Percentiles rank a stretch among this genome's conserved stretches.
phyloP scores from a whole-genome alignment of 148 eudicot genomes.

The Fagopyrum esculentum region DNA sequence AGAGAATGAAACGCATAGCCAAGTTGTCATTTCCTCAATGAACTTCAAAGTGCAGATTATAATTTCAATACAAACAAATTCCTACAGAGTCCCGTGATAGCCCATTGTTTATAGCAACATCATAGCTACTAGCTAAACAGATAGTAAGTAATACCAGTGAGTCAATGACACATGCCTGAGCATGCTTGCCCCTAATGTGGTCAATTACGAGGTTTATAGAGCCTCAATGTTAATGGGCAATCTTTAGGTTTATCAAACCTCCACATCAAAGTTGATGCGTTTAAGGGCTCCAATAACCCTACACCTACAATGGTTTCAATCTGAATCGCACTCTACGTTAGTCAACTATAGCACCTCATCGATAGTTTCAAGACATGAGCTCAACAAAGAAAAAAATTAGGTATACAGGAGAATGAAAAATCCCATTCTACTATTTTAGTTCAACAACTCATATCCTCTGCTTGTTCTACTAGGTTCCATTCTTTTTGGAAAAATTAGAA shows the following conservation, averaged over 20 bases:
- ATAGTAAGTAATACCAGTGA: background rate
- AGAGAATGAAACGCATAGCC: background rate
- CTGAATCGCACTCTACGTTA: background rate
- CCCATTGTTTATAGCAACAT: background rate
- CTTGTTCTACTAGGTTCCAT: background rate
- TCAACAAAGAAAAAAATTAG: background rate
- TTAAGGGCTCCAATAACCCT: background rate
- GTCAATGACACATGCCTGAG: background rate
- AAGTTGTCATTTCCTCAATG: background rate
- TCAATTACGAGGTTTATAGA: background rate
- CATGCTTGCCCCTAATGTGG: background rate
- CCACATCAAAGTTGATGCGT: background rate
- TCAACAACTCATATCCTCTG: background rate
- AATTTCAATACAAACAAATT: background rate
- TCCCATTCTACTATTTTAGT: background rate
- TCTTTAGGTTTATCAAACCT: background rate
- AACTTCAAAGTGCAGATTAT: background rate
- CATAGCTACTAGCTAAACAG: no score
- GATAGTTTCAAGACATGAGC: background rate
- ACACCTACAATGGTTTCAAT: background rate
- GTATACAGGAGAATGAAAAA: background rate
- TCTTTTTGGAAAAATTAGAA: background rate
- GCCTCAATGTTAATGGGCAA: background rate
- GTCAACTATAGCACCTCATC: background rate
- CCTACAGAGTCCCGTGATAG: background rate